Evolutionary conservation across 345 rosid species (phyloP), one percentile per base, ranked within the genome.

Genomic region (Arabis alpina): DNA sequence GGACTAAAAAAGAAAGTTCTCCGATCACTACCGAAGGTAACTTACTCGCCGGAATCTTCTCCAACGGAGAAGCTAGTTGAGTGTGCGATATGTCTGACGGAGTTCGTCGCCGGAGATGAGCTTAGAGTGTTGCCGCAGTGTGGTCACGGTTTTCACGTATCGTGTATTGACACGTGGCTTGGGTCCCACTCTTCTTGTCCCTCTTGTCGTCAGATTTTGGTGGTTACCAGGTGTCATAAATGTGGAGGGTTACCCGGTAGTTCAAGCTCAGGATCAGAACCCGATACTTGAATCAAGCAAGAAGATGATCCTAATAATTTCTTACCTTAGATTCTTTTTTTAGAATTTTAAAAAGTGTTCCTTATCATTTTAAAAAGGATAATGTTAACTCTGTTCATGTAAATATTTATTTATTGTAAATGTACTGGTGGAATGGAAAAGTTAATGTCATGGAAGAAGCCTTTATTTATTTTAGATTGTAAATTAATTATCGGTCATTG

Each of bases 111-210:
- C 39, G 97, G 99, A 0, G 98, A 95, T 4, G 97, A 92, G 74
- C 79, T 92, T 50, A 82, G 99, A 4, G 82, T 87, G 54, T 79
- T 92, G 60, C 97, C 98, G 10, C 93, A 92, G 83, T 92, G 99
- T 61, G 88, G 87, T 1, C 98, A 94, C 45, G 91, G 85, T 6
- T 94, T 94, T 81, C 99, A 94, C 77, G 87, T 89, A 37, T 66
- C 69, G 28, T 94, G 99, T 71, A 89, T 94, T 32, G 98, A 94
- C 83, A 84, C 84, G 62, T 94, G 99, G 99, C 85, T 94, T 0
- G 93, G 87, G 9, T 85, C 97, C 19, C 98, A 86, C 82, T 94
- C 98, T 6, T 88, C 99, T 1, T 94, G 99, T 72, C 99, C 98
- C 13, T 94, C 95, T 0, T 90, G 96, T 85, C 96, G 96, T 52